phyloP scores from a whole-genome alignment of 805 yeast species.

The Pichia occidentalis region DNA sequence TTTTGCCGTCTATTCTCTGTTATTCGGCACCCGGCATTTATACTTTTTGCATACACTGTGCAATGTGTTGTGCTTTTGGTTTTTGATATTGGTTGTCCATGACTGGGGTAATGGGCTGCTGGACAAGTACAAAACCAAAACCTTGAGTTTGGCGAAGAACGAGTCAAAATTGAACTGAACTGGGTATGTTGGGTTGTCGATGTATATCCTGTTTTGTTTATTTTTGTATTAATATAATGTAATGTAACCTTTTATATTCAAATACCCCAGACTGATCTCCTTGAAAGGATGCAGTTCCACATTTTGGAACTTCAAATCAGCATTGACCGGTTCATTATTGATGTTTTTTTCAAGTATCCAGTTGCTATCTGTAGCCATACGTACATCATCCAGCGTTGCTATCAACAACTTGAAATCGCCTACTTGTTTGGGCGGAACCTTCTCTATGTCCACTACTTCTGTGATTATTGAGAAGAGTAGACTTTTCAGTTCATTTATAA shows the following conservation, averaged over 20 bases:
- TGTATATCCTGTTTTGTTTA: background rate
- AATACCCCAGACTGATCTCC: slow-evolving; percentile 23
- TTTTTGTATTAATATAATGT: slow-evolving; percentile 12
- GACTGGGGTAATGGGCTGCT: slow-evolving; percentile 19
- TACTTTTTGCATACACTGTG: slow-evolving; percentile 78
- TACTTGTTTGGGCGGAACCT: background rate
- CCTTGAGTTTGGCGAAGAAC: no score
- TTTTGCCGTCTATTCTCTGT: slow-evolving; percentile 50
- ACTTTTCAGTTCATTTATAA: slow-evolving; percentile 24
- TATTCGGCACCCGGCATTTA: slow-evolving; percentile 77
- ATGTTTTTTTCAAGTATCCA: slow-evolving; percentile 22
- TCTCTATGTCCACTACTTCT: slow-evolving; percentile 13
- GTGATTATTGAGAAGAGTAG: slow-evolving; percentile 22
- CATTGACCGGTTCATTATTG: background rate
- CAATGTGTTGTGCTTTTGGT: slow-evolving; percentile 55
- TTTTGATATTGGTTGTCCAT: slow-evolving; percentile 27
- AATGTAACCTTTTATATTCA: slow-evolving; percentile 23
- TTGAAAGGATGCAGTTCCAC: slow-evolving; percentile 18
- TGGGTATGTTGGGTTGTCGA: background rate
- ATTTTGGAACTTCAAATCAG: slow-evolving; percentile 10
- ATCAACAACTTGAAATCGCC: slow-evolving; percentile 22
- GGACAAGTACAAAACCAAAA: no score
- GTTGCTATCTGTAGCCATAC: slow-evolving; percentile 14
- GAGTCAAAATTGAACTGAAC: no score
- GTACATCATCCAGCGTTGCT: slow-evolving; percentile 16